Base-by-base conservation (phyloP, 1,284 basidiomycete species). In the Cystobasidiaceae sp. region DNA sequence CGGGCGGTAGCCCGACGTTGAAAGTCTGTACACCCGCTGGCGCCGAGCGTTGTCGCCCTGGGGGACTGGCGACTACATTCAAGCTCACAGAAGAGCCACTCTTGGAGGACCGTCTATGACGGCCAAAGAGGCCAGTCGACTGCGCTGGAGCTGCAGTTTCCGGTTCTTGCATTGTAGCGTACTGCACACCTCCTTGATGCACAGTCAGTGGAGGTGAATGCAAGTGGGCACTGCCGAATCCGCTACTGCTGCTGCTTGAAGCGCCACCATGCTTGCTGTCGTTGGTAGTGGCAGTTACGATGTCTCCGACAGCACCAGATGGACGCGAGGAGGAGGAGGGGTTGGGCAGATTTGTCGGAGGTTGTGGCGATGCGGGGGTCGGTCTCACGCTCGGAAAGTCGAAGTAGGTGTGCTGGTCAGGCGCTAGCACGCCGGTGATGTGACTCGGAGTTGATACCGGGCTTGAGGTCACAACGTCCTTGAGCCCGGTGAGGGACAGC, bases 1-100 rank as follows among this genome's bases (percentile, higher is more conserved):
- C 43, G 5, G 61, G 52, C 5, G 61, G 51, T 13, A 56, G 44
- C 19, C 61, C 52, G 17, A 56, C 49, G 25, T 55, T 64, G 44
- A 64, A 64, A 1, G 61, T 64, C 32, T 64, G 61, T 17, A 45
- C 51, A 30, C 44, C 52, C 2, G 61, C 39, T 34, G 61, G 61
- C 17, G 61, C 61, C 30, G 61, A 64, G n/a, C 34, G 32, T 34
- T 61, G 58, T 49, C 45, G 30, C 15, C 32, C 44, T 17, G 58
- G 33, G 13, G 45, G 58, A 32, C 44, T 59, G 21, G 48, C 34
- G 34, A 60, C 21, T 3, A 27, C 11, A 33, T 23, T 8, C 15
- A 41, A 5, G 37, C 33, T 50, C 13, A n/a, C 4, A 39, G 11
- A n/a, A 23, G 48, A 49, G 27, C 37, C 52, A 11, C 21, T 64